Percentiles rank a stretch among this genome's conserved stretches.
Evolutionary conservation across 2,329 filamentous ascomycete genomes (phyloP).

Genomic region (Calonectria hawksworthii): DNA sequence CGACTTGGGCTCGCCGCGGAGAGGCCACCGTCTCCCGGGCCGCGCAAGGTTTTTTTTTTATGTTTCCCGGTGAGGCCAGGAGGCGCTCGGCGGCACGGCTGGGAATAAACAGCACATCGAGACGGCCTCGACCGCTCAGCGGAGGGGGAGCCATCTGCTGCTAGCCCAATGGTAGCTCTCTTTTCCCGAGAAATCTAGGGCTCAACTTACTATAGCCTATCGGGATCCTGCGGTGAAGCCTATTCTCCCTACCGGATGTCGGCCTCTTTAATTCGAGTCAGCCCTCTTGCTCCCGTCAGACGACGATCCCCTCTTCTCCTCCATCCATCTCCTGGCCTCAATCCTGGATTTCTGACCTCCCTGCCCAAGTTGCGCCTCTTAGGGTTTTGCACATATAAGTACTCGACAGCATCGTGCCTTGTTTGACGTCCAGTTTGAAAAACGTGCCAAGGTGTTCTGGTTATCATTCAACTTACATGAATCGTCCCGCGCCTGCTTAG

Average conservation of each 20-base stretch:
- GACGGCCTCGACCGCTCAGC: neutral
- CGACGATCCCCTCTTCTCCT: constrained; percentile 44
- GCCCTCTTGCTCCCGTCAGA: constrained; percentile 34
- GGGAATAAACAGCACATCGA: neutral
- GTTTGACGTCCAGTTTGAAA: constrained; percentile 7
- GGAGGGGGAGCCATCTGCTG: neutral
- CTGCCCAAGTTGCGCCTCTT: constrained; percentile 3
- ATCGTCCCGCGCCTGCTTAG: neutral
- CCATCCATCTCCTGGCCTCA: constrained; percentile 25
- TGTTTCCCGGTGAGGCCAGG: neutral
- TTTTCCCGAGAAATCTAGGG: constrained; percentile 15
- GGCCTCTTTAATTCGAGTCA: constrained; percentile 10
- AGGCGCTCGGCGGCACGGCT: neutral
- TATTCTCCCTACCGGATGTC: constrained; percentile 17
- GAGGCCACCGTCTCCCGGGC: neutral
- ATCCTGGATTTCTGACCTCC: constrained; percentile 13
- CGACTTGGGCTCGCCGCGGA: constrained; percentile 12
- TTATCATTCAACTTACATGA: neutral
- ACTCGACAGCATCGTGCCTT: neutral
- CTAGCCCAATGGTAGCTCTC: constrained; percentile 3
- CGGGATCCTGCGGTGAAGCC: constrained; percentile 17
- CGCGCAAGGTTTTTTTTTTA: too few relatives aligned
- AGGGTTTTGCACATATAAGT: neutral
- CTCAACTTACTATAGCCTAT: constrained; percentile 2
- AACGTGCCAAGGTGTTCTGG: neutral